These are phyloP conservation scores for Toxicodendron radicans DNA, from an alignment of 345 rosid species.

Conservation along the genomic window DNA sequence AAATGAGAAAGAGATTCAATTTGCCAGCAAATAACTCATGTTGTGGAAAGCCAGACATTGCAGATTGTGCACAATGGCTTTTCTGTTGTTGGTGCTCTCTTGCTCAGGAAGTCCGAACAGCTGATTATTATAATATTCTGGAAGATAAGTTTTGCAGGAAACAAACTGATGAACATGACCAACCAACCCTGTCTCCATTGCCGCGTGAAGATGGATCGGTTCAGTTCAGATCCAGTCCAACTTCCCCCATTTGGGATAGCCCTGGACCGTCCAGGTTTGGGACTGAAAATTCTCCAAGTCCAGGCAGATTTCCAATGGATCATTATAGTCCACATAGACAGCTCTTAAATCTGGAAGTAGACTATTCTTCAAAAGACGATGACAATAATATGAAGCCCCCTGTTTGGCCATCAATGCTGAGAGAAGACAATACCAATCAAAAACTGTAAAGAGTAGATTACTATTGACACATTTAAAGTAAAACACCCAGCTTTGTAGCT, in stretches of 20 bases:
- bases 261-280: constrained; percentile 2
- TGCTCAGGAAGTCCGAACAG: constrained; percentile 57
- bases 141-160: constrained; percentile 42
- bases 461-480: not conserved
- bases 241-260: constrained; percentile 16
- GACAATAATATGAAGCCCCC: constrained; percentile 40
- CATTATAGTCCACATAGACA: constrained; percentile 14
- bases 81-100: constrained; percentile 59
- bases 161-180: constrained; percentile 14
- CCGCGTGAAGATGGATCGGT: constrained; percentile 30
- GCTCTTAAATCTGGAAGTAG: constrained; percentile 18
- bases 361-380: constrained; percentile 9
- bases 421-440: constrained; percentile 17
- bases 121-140: constrained; percentile 40
- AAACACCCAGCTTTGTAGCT: not conserved
- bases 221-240: constrained; percentile 19
- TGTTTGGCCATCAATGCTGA: constrained; percentile 24
- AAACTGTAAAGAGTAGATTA: not conserved
- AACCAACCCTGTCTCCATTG: constrained; percentile 11
- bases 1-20: constrained; percentile 54
- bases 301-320: constrained; percentile 19
- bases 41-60: constrained; percentile 34
- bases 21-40: constrained; percentile 35
- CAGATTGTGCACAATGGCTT: constrained; percentile 52
- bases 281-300: constrained; percentile 15